Conservation (phyloP, 805 yeast species). For the Pichia sporocuriosa region DNA sequence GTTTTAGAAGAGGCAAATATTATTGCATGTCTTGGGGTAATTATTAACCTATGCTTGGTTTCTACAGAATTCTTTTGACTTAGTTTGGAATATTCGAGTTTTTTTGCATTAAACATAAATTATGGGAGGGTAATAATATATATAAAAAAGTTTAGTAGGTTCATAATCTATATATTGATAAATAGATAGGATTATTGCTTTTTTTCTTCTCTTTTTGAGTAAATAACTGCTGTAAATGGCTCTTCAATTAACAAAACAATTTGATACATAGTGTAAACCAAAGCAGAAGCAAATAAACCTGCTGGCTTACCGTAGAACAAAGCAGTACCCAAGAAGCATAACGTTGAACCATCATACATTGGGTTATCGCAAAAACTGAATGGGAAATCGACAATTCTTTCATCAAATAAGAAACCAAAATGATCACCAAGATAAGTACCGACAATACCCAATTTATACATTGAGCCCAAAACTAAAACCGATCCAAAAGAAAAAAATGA, state of each 20-base stretch:
- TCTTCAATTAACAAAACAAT: conserved; percentile 87
- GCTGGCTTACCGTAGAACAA: conserved; percentile 86
- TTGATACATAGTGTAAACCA: conserved; percentile 76
- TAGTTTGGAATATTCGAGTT: too few species aligned
- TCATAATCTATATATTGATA: too few species aligned
- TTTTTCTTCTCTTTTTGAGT: conserved; percentile 36
- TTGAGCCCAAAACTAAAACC: conserved; percentile 70
- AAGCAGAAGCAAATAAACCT: conserved; percentile 63
- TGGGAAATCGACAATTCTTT: conserved; percentile 88
- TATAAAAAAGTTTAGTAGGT: neutral
- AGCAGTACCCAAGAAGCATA: conserved; percentile 87
- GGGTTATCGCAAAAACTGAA: conserved; percentile 89
- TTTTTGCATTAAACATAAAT: too few species aligned
- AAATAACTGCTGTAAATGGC: conserved; percentile 90
- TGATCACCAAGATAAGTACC: conserved; percentile 97
- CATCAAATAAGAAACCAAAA: conserved; percentile 89
- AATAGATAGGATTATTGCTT: neutral
- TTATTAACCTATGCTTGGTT: conserved; percentile 1
- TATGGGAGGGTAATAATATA: too few species aligned
- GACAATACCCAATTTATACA: conserved; percentile 90
- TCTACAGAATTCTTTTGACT: too few species aligned
- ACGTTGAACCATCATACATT: conserved; percentile 90
- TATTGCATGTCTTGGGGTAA: neutral
- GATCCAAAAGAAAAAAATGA: conserved; percentile 63
- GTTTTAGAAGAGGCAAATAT: neutral